A percentile compares a stretch with the other conserved stretches of the same genome.
Conservation (phyloP, 2,329 filamentous ascomycete species). For the Monosporascus sp. region DNA sequence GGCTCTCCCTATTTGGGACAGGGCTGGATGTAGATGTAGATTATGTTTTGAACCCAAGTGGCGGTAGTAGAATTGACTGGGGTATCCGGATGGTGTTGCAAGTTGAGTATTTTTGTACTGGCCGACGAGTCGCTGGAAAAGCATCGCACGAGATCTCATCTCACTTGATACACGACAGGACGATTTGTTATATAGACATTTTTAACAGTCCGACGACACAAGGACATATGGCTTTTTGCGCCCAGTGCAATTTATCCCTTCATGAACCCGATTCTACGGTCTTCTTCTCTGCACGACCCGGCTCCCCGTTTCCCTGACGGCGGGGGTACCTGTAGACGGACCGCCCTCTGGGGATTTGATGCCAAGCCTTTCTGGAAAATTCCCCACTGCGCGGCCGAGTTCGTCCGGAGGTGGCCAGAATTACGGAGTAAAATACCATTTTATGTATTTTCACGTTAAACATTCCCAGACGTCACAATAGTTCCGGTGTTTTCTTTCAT, state of each 20-base stretch:
- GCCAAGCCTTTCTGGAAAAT: neutral
- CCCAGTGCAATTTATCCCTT: too few relatives aligned
- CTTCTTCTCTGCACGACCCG: neutral
- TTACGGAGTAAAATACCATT: too few relatives aligned
- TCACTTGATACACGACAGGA: neutral
- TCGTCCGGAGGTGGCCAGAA: too few relatives aligned
- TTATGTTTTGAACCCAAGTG: too few relatives aligned
- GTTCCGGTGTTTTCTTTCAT: too few relatives aligned
- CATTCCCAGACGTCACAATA: too few relatives aligned
- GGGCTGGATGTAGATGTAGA: neutral
- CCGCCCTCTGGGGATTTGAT: neutral
- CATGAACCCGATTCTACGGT: neutral
- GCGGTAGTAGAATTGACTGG: neutral
- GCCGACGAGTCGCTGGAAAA: neutral
- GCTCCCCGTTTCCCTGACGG: neutral
- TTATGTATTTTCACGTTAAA: too few relatives aligned
- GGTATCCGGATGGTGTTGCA: neutral
- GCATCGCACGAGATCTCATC: neutral
- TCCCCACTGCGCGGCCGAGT: neutral
- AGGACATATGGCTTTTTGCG: too few relatives aligned
- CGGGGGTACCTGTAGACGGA: neutral
- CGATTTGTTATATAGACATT: too few relatives aligned
- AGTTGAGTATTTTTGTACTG: neutral
- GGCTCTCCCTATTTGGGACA: neutral
- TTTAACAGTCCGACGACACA: too few relatives aligned